Evolutionary conservation across 768 basidiomycete species (phyloP).

Genomic region (Panaeolus papilionaceus): DNA sequence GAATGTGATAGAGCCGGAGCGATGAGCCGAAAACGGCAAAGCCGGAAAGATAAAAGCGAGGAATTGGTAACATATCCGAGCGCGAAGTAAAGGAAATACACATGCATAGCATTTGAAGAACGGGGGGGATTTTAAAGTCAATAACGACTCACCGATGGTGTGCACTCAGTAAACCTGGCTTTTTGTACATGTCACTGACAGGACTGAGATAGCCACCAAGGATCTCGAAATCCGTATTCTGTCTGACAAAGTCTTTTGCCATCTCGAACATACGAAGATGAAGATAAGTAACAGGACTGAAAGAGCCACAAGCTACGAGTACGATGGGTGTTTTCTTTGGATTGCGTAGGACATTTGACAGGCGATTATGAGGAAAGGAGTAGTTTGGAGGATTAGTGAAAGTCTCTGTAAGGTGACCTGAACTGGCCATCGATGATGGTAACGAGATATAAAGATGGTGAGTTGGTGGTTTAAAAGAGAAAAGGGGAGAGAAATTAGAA

Average conservation of each 20-base stretch:
- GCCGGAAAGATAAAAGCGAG: constrained; percentile 24
- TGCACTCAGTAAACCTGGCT: constrained; percentile 90
- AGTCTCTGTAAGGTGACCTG: constrained; percentile 40
- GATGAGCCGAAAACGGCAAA: constrained; percentile 30
- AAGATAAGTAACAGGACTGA: constrained; percentile 97
- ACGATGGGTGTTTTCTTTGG: constrained; percentile 83
- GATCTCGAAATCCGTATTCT: constrained; percentile 93
- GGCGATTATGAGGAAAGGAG: constrained; percentile 70
- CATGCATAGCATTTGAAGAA: constrained; percentile 11
- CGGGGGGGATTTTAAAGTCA: constrained; percentile 9
- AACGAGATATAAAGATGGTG: constrained; percentile 31
- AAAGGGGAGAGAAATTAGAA: constrained; percentile 21
- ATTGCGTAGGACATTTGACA: constrained; percentile 61
- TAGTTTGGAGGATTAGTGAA: constrained; percentile 76
- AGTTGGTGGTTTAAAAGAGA: constrained; percentile 17
- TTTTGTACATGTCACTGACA: constrained; percentile 96
- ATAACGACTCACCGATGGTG: constrained; percentile 77
- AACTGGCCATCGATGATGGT: constrained; percentile 21
- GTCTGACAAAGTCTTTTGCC: constrained; percentile 95
- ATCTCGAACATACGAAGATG: constrained; percentile 99
- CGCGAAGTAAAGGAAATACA: constrained; percentile 15
- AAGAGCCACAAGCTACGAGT: constrained; percentile 96
- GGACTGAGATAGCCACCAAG: constrained; percentile 96
- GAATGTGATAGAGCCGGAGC: constrained; percentile 23
- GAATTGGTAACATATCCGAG: constrained; percentile 14